Percentiles rank a stretch among this genome's conserved stretches.
Conservation (phyloP, 768 basidiomycete species). For the Ramaria sp. region DNA sequence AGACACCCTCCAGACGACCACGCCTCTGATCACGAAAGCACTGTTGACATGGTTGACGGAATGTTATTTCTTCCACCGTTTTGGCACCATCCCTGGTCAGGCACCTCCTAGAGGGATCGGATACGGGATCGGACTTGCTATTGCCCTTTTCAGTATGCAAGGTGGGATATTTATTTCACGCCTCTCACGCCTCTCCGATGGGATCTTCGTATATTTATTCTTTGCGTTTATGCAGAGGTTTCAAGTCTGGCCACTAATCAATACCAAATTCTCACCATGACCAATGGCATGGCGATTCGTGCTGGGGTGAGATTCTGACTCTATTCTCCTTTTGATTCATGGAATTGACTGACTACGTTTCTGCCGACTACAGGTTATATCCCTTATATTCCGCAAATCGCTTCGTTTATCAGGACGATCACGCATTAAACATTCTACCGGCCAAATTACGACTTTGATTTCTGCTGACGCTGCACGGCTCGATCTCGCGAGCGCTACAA, state of each 20-base stretch:
- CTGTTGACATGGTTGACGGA: constrained; percentile 47
- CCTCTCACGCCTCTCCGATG: too few species aligned
- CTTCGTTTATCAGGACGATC: constrained; percentile 53
- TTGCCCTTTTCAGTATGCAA: constrained; percentile 53
- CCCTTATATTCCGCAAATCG: constrained; percentile 52
- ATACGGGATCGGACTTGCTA: constrained; percentile 49
- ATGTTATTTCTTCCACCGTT: constrained; percentile 31
- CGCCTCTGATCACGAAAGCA: constrained; percentile 47
- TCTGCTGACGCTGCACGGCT: constrained; percentile 50
- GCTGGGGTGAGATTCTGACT: constrained; percentile 30
- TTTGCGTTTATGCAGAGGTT: constrained; percentile 21
- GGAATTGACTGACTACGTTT: background rate
- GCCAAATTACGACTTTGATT: constrained; percentile 61
- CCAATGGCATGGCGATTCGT: constrained; percentile 36
- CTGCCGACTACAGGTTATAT: constrained; percentile 21
- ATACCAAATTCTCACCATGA: constrained; percentile 23
- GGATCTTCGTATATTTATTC: constrained; percentile 2
- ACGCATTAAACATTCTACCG: constrained; percentile 46
- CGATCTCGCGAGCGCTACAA: constrained; percentile 33
- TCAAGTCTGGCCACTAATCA: constrained; percentile 17
- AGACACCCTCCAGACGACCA: constrained; percentile 41
- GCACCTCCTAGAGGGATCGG: constrained; percentile 38
- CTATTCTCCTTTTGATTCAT: background rate
- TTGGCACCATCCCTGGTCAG: constrained; percentile 24
- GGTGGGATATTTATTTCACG: constrained; percentile 22